Evolutionary conservation across 2,329 filamentous ascomycete species (phyloP).

Genomic region (Chaetomiaceae sp.): DNA sequence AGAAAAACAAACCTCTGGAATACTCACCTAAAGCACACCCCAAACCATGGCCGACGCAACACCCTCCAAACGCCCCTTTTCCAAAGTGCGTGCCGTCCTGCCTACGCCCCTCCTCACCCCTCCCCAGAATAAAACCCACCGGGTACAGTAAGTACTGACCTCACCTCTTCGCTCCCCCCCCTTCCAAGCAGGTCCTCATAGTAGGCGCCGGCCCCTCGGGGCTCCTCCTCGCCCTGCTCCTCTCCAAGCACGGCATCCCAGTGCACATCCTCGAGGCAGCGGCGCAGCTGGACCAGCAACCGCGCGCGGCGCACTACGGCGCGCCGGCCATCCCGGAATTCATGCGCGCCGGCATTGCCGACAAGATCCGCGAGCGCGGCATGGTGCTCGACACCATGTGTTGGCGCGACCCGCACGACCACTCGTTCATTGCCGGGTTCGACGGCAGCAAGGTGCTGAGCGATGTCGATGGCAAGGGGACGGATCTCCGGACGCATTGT

Average conservation of each 20-base stretch:
- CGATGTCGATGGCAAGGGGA: slow-evolving; percentile 33
- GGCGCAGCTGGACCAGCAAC: slow-evolving; percentile 52
- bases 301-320: slow-evolving; percentile 59
- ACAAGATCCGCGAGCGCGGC: slow-evolving; percentile 37
- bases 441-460: slow-evolving; percentile 31
- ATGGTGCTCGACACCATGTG: slow-evolving; percentile 38
- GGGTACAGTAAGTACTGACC: too few relatives aligned
- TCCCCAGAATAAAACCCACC: background rate
- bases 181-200: slow-evolving; percentile 37
- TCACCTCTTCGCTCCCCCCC: background rate
- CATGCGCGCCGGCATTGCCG: slow-evolving; percentile 54
- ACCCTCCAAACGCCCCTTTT: slow-evolving; percentile 14
- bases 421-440: slow-evolving; percentile 36
- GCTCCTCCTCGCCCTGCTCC: slow-evolving; percentile 47
- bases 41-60: slow-evolving; percentile 14
- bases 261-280: slow-evolving; percentile 54
- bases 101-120: background rate
- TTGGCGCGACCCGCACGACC: slow-evolving; percentile 33
- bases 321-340: slow-evolving; percentile 56
- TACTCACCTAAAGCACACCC: too few relatives aligned
- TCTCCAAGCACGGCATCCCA: slow-evolving; percentile 49
- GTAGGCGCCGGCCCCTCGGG: slow-evolving; percentile 49
- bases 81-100: slow-evolving; percentile 7
- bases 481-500: slow-evolving; percentile 39
- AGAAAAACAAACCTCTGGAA: background rate